Evolutionary conservation across 495 filamentous ascomycete species (phyloP), one percentile per base, ranked within the genome.

Genomic region (Xylaria longipes): DNA sequence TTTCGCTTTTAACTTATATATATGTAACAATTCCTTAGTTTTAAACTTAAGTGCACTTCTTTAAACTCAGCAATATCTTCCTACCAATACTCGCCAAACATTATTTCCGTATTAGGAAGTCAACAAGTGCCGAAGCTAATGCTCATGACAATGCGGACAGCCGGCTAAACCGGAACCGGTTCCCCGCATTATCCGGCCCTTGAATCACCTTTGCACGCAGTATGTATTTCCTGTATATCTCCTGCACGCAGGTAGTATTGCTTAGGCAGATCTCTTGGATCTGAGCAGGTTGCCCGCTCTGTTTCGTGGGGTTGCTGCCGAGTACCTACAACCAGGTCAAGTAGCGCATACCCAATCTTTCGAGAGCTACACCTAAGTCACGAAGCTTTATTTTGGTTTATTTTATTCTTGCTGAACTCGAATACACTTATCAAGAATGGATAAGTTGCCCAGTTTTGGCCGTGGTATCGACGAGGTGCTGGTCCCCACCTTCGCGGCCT

Each of bases 371-470:
- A 60, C 17, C 20, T 37, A n/a, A 20, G 33, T 37, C n/a, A 37
- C 31, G 52, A 56, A 31, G 31, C 1, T 56, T 17, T 31, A 56
- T 31, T 31, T 56, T 31, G 3, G 27, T 9, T 58, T 35, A 35
- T 58, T n/a, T 33, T n/a, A 20, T 31, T 31, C 14, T 3, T 35
- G 11, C 29, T 15, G 3, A 27, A 15, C 31, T 20, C 20, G 6
- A 57, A 33, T 8, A 7, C 8, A 5, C 12, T 22, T 9, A 5
- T 29, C 3, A 39, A 75, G 25, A 5, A 79, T 84, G 74, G 79
- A 84, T 57, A 79, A 84, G 72, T 74, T 85, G 17, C 75, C 76
- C 56, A 67, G 71, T 5, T 77, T 83, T 46, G 82, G 84, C 37
- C 76, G 75, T 7, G 56, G 70, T 45, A 81, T 85, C 68, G 70